A percentile compares a stretch with the other conserved stretches of the same genome.
phyloP scores from a whole-genome alignment of 805 yeast genomes.

The Suhomyces kilbournensis region DNA sequence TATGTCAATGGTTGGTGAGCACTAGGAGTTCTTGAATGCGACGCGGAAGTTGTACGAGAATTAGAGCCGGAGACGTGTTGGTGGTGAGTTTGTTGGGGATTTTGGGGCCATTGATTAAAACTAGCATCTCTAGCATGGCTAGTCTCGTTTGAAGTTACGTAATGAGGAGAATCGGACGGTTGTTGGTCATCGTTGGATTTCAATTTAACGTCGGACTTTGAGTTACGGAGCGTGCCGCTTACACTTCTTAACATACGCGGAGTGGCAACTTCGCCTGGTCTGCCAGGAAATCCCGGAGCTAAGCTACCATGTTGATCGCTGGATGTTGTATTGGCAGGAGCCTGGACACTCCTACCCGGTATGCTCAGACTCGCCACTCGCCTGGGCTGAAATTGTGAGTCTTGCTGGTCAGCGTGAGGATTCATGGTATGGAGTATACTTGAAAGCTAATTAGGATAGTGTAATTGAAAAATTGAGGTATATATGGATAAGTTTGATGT shows the following conservation, averaged over 20 bases:
- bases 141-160: conserved; percentile 5
- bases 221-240: conserved; percentile 34
- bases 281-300: background rate
- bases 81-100: conserved; percentile 3
- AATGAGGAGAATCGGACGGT: conserved; percentile 12
- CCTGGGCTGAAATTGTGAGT: conserved; percentile 5
- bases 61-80: background rate
- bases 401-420: conserved; percentile 1
- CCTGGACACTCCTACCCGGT: conserved; percentile 1
- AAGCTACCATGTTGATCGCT: background rate
- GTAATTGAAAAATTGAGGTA: background rate
- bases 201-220: conserved; percentile 8
- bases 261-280: conserved; percentile 52
- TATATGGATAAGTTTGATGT: background rate
- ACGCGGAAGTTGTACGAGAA: background rate
- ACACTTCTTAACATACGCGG: conserved; percentile 66
- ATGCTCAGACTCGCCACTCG: conserved; percentile 4
- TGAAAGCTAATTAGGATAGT: background rate
- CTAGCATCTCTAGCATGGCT: conserved; percentile 17
- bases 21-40: conserved; percentile 6
- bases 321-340: background rate
- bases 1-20: background rate
- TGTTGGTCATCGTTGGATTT: conserved; percentile 10
- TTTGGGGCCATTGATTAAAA: conserved; percentile 11
- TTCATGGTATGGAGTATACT: conserved; percentile 1